Conservation (phyloP, 352 stramenopile species). For the Hyphochytrium catenoides region DNA sequence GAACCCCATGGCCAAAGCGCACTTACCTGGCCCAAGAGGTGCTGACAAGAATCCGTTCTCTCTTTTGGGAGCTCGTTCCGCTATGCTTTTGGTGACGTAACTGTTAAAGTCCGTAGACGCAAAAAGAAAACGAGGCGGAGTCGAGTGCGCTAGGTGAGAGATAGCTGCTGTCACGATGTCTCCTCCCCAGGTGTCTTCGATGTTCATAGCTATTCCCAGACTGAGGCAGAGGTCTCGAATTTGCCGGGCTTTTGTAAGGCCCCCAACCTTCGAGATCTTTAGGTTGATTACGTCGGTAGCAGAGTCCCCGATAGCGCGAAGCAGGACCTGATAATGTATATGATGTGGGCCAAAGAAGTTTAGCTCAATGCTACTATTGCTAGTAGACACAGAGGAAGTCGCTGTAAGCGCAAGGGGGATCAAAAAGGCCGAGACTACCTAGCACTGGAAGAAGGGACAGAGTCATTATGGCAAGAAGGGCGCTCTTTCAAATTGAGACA, state of each 20-base stretch:
- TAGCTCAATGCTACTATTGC: no score
- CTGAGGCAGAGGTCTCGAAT: slow-evolving; percentile 6
- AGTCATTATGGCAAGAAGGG: no score
- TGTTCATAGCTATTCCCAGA: slow-evolving; percentile 6
- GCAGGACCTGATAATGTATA: no score
- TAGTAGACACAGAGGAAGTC: no score
- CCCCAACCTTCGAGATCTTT: slow-evolving; percentile 7
- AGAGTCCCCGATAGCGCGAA: slow-evolving; percentile 4
- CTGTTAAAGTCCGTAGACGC: slow-evolving; percentile 7
- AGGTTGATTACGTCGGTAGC: slow-evolving; percentile 7
- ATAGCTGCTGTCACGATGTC: slow-evolving; percentile 7
- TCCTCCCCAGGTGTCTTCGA: slow-evolving; percentile 7
- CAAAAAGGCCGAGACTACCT: no score
- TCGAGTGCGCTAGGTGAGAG: slow-evolving; percentile 7
- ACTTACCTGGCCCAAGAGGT: slow-evolving; percentile 1
- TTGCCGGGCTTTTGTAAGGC: slow-evolving; percentile 6
- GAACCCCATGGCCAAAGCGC: slow-evolving; percentile 1
- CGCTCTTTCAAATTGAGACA: no score
- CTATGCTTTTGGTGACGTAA: slow-evolving; percentile 5
- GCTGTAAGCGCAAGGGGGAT: no score
- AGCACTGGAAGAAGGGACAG: no score
- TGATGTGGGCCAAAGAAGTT: no score
- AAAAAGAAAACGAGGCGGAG: slow-evolving; percentile 1
- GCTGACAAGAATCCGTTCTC: slow-evolving; percentile 2
- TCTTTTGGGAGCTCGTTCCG: slow-evolving; percentile 1